Evolutionary conservation across 2,329 filamentous ascomycete species (phyloP).

Genomic region (Teratosphaeria viscida): DNA sequence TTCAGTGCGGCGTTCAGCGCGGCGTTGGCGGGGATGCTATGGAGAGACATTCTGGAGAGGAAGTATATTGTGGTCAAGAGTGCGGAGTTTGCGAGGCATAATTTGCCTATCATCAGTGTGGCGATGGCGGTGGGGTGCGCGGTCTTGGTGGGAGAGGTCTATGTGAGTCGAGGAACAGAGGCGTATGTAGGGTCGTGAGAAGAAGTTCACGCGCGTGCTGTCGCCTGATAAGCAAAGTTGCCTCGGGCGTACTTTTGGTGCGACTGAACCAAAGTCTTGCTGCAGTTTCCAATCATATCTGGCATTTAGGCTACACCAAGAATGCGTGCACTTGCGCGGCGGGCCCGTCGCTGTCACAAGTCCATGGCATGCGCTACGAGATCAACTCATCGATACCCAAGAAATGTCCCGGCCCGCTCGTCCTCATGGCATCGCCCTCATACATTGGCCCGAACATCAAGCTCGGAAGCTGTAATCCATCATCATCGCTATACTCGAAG

Average conservation of each 20-base stretch:
- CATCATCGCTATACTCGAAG: slow-evolving; percentile 1
- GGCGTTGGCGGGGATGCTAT: slow-evolving; percentile 59
- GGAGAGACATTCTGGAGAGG: slow-evolving; percentile 57
- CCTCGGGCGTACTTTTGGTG: too few species aligned
- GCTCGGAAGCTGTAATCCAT: slow-evolving; percentile 19
- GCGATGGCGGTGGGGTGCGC: slow-evolving; percentile 54
- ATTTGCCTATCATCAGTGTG: slow-evolving; percentile 60
- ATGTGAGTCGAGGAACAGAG: slow-evolving; percentile 40
- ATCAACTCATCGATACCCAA: slow-evolving; percentile 15
- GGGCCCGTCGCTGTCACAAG: too few species aligned
- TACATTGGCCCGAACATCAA: slow-evolving; percentile 12
- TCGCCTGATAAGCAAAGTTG: too few species aligned
- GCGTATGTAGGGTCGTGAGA: slow-evolving; percentile 23
- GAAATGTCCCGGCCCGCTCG: slow-evolving; percentile 8
- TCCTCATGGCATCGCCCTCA: slow-evolving; percentile 6
- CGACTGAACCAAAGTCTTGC: too few species aligned
- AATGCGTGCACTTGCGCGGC: too few species aligned
- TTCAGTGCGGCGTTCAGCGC: slow-evolving; percentile 65
- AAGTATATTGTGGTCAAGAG: slow-evolving; percentile 57
- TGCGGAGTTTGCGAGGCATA: slow-evolving; percentile 57
- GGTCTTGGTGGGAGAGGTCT: slow-evolving; percentile 54
- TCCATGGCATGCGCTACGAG: neutral
- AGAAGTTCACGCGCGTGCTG: neutral
- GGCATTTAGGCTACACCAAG: too few species aligned
- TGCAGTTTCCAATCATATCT: too few species aligned